phyloP scores from a whole-genome alignment of 2,329 filamentous ascomycete species.

The Botrytis deweyae region DNA sequence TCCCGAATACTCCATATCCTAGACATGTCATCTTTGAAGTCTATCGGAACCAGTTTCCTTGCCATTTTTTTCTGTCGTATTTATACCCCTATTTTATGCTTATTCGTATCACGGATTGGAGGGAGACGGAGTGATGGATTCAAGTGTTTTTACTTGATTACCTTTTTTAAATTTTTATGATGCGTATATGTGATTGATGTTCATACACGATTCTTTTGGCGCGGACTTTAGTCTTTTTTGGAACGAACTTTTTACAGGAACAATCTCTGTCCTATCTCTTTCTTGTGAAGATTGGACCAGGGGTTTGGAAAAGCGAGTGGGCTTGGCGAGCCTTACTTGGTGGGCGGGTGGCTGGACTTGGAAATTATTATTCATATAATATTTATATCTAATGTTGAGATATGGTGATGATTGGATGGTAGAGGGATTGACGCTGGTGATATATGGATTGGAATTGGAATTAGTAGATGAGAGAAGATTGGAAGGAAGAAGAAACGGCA shows the following conservation, averaged over 20 bases:
- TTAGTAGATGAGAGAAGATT: background rate
- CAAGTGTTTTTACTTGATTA: background rate
- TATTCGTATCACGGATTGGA: background rate
- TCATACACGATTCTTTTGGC: constrained; percentile 21
- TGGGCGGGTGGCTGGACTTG: background rate
- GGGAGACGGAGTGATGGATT: background rate
- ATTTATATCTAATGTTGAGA: background rate
- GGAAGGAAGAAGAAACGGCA: background rate
- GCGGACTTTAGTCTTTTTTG: background rate
- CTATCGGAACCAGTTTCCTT: background rate
- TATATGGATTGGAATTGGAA: background rate
- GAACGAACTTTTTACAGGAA: background rate
- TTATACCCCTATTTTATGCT: constrained; percentile 9
- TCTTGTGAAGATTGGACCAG: background rate
- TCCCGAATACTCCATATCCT: background rate
- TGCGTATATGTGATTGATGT: constrained; percentile 17
- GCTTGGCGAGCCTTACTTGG: background rate
- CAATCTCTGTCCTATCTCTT: background rate
- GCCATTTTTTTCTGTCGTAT: constrained; percentile 4
- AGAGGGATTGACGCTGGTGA: background rate
- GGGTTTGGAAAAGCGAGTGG: background rate
- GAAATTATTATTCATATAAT: background rate
- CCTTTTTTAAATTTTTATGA: constrained; percentile 11
- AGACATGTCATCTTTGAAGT: background rate
- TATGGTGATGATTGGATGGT: background rate